phyloP scores from a whole-genome alignment of 2,329 filamentous ascomycete genomes.

The Claviceps sp. region DNA sequence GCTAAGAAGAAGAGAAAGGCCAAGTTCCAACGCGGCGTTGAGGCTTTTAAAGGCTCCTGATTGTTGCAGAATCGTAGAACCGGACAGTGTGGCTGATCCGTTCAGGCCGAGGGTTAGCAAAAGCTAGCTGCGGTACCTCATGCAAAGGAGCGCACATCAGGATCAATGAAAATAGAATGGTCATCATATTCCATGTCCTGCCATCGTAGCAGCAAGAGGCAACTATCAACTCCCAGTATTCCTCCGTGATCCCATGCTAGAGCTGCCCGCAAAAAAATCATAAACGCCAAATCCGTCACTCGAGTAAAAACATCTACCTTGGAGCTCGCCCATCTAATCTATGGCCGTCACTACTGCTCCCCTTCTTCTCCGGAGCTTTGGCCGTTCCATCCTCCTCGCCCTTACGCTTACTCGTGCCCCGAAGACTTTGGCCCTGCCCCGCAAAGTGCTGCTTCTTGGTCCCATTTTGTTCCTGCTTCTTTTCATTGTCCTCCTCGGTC shows the following conservation, averaged over 20 bases:
- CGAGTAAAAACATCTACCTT: slow-evolving; percentile 3
- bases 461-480: slow-evolving; percentile 49
- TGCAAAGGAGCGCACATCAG: neutral
- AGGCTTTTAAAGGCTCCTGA: too few relatives aligned
- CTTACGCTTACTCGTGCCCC: slow-evolving; percentile 60
- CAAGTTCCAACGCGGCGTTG: too few relatives aligned
- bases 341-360: slow-evolving; percentile 24
- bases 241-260: neutral
- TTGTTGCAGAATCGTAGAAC: too few relatives aligned
- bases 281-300: slow-evolving; percentile 12
- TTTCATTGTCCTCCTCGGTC: slow-evolving; percentile 57
- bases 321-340: slow-evolving; percentile 30
- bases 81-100: too few relatives aligned
- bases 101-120: too few relatives aligned
- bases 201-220: too few relatives aligned
- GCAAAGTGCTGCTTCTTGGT: slow-evolving; percentile 61
- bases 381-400: slow-evolving; percentile 34
- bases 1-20: too few relatives aligned
- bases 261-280: neutral
- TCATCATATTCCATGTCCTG: neutral
- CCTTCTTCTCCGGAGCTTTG: slow-evolving; percentile 34
- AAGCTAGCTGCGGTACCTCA: too few relatives aligned
- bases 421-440: slow-evolving; percentile 72
- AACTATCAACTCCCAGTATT: neutral
- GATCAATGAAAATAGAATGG: neutral